Evolutionary conservation across 176 grass and related monocot genomes (phyloP).

Genomic region (Oryza longistaminata): DNA sequence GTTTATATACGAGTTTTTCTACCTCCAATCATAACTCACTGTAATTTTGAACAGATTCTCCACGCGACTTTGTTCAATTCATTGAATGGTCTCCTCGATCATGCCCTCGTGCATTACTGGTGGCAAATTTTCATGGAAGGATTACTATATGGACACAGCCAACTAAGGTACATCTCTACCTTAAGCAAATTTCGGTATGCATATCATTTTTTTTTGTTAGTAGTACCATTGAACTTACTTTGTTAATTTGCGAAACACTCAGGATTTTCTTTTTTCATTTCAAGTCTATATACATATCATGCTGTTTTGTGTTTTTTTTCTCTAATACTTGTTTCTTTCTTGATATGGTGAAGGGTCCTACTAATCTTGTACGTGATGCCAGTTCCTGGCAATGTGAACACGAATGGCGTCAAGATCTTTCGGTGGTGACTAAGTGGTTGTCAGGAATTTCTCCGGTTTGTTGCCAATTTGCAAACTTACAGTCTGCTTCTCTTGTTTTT

Average conservation of each 20-base stretch:
- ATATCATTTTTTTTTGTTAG: not conserved
- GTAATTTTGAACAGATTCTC: constrained; percentile 84
- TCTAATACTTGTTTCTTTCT: not conserved
- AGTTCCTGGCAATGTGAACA: constrained; percentile 85
- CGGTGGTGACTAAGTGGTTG: constrained; percentile 97
- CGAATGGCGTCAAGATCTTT: constrained; percentile 98
- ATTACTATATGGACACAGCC: constrained; percentile 99
- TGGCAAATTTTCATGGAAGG: constrained; percentile 96
- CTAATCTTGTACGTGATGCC: constrained; percentile 91
- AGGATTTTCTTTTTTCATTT: not conserved
- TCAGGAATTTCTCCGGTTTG: constrained; percentile 81
- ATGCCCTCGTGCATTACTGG: constrained; percentile 84
- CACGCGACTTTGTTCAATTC: constrained; percentile 96
- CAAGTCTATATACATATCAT: constrained; percentile 8
- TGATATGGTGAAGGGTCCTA: constrained; percentile 63
- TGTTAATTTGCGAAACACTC: constrained; percentile 2
- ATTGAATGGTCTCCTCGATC: constrained; percentile 97
- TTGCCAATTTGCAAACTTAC: not conserved
- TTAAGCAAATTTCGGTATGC: constrained; percentile 24
- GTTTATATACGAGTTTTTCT: not conserved
- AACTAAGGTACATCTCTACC: constrained; percentile 58
- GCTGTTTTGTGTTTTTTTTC: not conserved
- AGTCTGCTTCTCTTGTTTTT: constrained; percentile 18
- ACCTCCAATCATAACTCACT: constrained; percentile 21
- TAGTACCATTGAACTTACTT: constrained; percentile 5